A percentile compares a stretch with the other conserved stretches of the same genome.
Conservation (phyloP, 306 rosid species). For the Betula pendula region DNA sequence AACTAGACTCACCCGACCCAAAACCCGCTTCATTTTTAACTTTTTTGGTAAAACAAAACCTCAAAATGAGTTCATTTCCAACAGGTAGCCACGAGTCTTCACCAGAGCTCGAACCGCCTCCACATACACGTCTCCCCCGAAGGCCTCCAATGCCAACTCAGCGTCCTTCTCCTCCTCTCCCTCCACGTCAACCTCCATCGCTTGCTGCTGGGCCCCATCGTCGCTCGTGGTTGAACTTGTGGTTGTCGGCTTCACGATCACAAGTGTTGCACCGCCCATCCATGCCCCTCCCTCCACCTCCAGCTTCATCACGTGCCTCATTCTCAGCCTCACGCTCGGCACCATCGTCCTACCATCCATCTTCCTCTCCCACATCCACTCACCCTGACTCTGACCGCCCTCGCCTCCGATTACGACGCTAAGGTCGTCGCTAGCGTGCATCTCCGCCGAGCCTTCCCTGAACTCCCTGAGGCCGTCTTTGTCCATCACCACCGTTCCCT, state of each 20-base stretch:
- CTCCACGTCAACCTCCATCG: conserved; percentile 3
- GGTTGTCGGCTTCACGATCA: conserved; percentile 46
- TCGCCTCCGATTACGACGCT: too few relatives aligned
- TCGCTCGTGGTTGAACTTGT: background rate
- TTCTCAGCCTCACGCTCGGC: conserved; percentile 48
- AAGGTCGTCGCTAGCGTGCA: background rate
- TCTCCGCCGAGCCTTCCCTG: conserved; percentile 1
- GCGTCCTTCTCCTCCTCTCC: conserved; percentile 21
- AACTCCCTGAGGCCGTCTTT: conserved; percentile 33
- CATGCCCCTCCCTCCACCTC: conserved; percentile 32
- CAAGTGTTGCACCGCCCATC: conserved; percentile 48
- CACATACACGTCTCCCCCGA: conserved; percentile 33
- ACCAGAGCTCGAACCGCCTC: conserved; percentile 40
- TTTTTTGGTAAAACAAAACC: background rate
- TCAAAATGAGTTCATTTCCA: conserved; percentile 51
- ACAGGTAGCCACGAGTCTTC: conserved; percentile 32
- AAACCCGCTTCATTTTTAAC: too few relatives aligned
- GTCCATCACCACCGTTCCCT: conserved; percentile 46
- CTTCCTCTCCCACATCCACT: background rate
- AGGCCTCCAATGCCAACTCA: conserved; percentile 34
- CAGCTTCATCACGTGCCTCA: conserved; percentile 39
- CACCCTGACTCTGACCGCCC: background rate
- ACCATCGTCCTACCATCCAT: conserved; percentile 36
- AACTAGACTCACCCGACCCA: too few relatives aligned
- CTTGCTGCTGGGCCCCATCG: background rate